Conservation (phyloP, 1,284 basidiomycete genomes). For the Blastosporella zonata region DNA sequence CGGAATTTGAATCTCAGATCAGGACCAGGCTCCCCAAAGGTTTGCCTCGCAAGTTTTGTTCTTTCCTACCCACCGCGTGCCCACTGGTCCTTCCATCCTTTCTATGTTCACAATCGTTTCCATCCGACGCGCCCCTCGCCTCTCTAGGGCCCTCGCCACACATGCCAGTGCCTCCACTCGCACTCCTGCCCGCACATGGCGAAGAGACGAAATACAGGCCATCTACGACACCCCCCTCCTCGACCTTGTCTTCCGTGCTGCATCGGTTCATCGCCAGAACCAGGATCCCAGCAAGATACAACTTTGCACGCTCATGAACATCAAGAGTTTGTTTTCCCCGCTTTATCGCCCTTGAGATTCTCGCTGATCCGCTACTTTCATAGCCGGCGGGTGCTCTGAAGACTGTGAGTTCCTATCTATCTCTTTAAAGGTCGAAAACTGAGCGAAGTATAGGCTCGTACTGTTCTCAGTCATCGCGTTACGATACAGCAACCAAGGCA, state of each 20-base stretch:
- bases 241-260: constrained; percentile 83
- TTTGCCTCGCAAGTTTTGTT: constrained; percentile 17
- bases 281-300: constrained; percentile 92
- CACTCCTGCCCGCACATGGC: constrained; percentile 53
- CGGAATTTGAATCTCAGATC: constrained; percentile 10
- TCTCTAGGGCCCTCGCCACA: constrained; percentile 57
- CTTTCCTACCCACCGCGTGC: not conserved
- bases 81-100: constrained; percentile 1
- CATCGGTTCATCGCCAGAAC: constrained; percentile 79
- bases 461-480: constrained; percentile 94
- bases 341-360: constrained; percentile 23
- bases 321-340: constrained; percentile 78
- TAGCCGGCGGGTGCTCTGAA: constrained; percentile 93
- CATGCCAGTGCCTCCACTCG: constrained; percentile 40
- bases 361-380: constrained; percentile 17
- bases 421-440: not conserved
- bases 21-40: constrained; percentile 12
- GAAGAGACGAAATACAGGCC: constrained; percentile 66
- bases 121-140: constrained; percentile 17
- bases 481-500: constrained; percentile 88
- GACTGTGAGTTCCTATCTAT: constrained; percentile 67
- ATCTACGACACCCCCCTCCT: constrained; percentile 82
- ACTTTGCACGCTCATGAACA: constrained; percentile 98
- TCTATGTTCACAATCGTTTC: constrained; percentile 28
- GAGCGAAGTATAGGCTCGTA: constrained; percentile 69